Evolutionary conservation across 768 basidiomycete species (phyloP).

Genomic region (Russula sp.): DNA sequence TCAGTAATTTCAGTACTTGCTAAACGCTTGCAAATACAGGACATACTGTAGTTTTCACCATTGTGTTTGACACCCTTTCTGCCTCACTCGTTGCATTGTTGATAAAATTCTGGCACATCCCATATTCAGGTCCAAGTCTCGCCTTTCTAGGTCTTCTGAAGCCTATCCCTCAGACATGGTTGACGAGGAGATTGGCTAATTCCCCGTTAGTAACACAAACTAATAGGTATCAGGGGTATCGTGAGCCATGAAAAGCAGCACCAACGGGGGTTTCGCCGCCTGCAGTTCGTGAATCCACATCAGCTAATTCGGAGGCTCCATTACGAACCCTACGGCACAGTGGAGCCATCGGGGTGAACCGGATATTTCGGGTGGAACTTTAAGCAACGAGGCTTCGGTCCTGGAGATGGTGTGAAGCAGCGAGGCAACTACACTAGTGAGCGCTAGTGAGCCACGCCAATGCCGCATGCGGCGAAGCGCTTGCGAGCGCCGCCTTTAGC

Average conservation of each 20-base stretch:
- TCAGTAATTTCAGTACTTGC: background rate
- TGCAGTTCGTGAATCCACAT: background rate
- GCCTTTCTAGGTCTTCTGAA: too few relatives aligned
- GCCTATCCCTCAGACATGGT: too few relatives aligned
- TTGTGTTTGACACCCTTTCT: too few relatives aligned
- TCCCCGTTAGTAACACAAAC: background rate
- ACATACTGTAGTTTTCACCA: too few relatives aligned
- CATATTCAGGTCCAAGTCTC: too few relatives aligned
- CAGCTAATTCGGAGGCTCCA: background rate
- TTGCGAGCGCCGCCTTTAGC: conserved; percentile 1
- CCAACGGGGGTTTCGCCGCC: too few relatives aligned
- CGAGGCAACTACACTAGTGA: too few relatives aligned
- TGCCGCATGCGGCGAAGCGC: conserved; percentile 8
- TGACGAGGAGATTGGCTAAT: too few relatives aligned
- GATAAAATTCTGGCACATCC: too few relatives aligned
- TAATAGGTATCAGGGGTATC: background rate
- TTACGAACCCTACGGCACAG: background rate
- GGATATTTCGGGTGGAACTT: background rate
- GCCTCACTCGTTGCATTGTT: too few relatives aligned
- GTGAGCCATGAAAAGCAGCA: background rate
- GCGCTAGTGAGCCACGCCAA: conserved; percentile 5
- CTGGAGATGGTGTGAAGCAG: conserved; percentile 3
- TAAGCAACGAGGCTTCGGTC: conserved; percentile 1
- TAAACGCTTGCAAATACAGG: too few relatives aligned
- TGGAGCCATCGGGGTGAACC: background rate